Evolutionary conservation across 805 yeast species (phyloP), one percentile per base, ranked within the genome.

Genomic region (Spathaspora boniae): DNA sequence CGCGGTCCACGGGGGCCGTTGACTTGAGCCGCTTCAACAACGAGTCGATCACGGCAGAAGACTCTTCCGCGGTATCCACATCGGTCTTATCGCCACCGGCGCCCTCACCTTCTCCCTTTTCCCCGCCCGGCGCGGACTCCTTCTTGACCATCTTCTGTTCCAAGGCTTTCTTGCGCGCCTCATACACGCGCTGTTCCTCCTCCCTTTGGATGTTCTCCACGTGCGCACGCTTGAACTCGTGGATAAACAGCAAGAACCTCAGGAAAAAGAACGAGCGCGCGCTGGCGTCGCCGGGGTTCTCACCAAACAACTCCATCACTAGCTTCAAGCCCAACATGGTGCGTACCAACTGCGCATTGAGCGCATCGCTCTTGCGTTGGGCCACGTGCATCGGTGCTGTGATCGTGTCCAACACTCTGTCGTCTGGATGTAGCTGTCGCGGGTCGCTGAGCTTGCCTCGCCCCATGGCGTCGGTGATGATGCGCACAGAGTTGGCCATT

Each of bases 231-330:
- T 82, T 78, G 61, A 83, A 94, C 50, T 86, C 94, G 25, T 65
- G 65, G 2, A 86, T 75, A 56, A 93, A 93, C 34, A 78, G 75
- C n/a, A 83, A 72, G 59, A 93, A 84, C 55, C 86, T 86, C 42
- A 66, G 70, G 53, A 91, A 86, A 49, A 93, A 91, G 0, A 79
- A 62, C 41, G 76, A 74, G 36, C 82, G 74, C 12, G 89, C 75
- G 45, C 70, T 67, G 25, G 74, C 65, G 56, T 91, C 97, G 6
- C 56, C 60, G 1, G 84, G 71, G 54, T 86, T 94, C 59, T 93
- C 98, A n/a, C 97, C 98, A 54, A 86, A 93, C 47, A 75, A 79
- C 43, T 72, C 72, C 94, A 93, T 82, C 43, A 88, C 65, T 22
- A 72, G 68, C 35, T 77, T 76, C 52, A 84, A 85, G 41, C 82